Conservation (phyloP, 352 stramenopile species). For the Pythium grandisporangium region DNA sequence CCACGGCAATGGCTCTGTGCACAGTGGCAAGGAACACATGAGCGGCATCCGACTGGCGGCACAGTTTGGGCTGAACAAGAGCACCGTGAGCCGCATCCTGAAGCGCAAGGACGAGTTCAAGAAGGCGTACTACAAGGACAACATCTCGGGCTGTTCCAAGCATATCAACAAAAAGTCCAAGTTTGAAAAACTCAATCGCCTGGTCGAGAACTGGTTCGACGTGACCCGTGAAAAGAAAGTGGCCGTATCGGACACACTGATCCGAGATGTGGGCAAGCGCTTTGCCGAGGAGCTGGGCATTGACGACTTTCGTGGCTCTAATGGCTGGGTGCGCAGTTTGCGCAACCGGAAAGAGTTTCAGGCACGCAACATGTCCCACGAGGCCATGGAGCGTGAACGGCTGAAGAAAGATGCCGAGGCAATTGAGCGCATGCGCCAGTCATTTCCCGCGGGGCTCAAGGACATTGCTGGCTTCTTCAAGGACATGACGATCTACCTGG, state of each 20-base stretch:
- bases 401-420: conserved; percentile 66
- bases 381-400: conserved; percentile 45
- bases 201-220: conserved; percentile 82
- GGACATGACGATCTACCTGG: conserved; percentile 58
- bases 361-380: conserved; percentile 35
- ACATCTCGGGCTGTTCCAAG: conserved; percentile 73
- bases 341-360: conserved; percentile 71
- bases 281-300: conserved; percentile 70
- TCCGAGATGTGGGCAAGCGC: conserved; percentile 63
- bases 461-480: conserved; percentile 72
- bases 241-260: conserved; percentile 57
- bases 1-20: neutral
- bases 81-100: conserved; percentile 74
- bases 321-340: conserved; percentile 72
- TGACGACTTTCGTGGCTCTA: conserved; percentile 66
- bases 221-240: conserved; percentile 67
- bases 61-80: conserved; percentile 78
- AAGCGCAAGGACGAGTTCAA: conserved; percentile 85
- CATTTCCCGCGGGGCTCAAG: conserved; percentile 66
- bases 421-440: conserved; percentile 54
- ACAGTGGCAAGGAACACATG: conserved; percentile 30
- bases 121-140: conserved; percentile 83
- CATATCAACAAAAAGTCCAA: conserved; percentile 86
- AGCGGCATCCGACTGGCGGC: conserved; percentile 64
- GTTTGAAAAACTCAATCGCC: conserved; percentile 73